Conservation (phyloP, 139 green algal genomes). For the Mesotaenium endlicherianum region DNA sequence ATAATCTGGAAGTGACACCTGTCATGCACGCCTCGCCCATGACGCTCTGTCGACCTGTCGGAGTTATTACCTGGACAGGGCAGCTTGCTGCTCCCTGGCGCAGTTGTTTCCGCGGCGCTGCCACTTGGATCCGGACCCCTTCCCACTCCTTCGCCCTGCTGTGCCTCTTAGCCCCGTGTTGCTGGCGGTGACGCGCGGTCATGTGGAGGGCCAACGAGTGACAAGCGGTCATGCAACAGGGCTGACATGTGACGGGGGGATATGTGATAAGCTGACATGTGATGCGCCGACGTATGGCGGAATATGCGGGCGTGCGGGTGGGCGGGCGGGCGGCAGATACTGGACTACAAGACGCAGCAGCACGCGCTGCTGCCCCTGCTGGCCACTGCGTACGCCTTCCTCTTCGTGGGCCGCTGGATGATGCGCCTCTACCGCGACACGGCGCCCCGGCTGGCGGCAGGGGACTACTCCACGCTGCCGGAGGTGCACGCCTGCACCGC, state of each 20-base stretch:
- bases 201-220: too few species aligned
- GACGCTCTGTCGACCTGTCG: too few species aligned
- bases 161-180: background rate
- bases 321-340: slow-evolving; percentile 53
- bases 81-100: too few species aligned
- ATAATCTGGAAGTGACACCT: too few species aligned
- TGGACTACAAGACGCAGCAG: slow-evolving; percentile 91
- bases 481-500: slow-evolving; percentile 85
- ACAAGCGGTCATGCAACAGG: too few species aligned
- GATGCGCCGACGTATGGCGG: too few species aligned
- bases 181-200: background rate
- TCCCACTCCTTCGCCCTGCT: background rate
- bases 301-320: too few species aligned
- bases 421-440: slow-evolving; percentile 72
- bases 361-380: slow-evolving; percentile 79
- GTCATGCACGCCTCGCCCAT: too few species aligned
- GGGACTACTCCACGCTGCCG: slow-evolving; percentile 79
- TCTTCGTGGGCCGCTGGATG: slow-evolving; percentile 80
- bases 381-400: slow-evolving; percentile 78
- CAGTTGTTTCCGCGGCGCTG: too few species aligned
- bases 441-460: slow-evolving; percentile 65
- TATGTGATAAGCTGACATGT: too few species aligned
- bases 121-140: background rate
- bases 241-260: too few species aligned
- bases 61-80: too few species aligned